Evolutionary conservation across 1,139 yeast genomes (phyloP), one percentile per base, ranked within the genome.

Genomic region (Candida labiduridarum): DNA sequence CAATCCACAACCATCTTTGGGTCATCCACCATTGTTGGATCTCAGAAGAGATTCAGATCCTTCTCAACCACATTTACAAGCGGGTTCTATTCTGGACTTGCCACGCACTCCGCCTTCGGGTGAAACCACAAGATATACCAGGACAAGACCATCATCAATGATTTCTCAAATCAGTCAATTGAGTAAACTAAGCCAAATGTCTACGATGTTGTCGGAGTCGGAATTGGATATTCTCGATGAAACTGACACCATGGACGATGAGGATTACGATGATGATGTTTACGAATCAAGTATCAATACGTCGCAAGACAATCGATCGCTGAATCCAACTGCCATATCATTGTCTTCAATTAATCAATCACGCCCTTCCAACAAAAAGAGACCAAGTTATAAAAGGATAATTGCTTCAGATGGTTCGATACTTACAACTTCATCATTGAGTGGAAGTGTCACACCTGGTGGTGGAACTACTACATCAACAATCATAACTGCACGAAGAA

Each of bases 91-190:
- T 30, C n/a, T 25, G 19, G 48, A 45, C n/a, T 11, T 39, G 5
- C 54, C 55, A 10, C 41, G 47, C n/a, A 54, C 60, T 1, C 56
- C 59, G 1, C 52, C 56, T 4, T 46, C 55, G 6, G 44, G 38
- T 12, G 57, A 52, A 9, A 44, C 41, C 12, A 25, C 45, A 18
- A 47, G 51, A 46, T 42, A 46, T 16, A 29, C 52, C 4, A 66
- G 76, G 48, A 70, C 77, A 4, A 69, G 94, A 48, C 91, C 92
- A 1, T 74, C 83, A 4, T 85, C 92, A 0, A 80, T 85, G 68
- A 68, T 85, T 2, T 85, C 92, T 0, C 89, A 84, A 58, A 71
- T 79, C 34, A 82, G 87, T 49, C 80, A 80, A 56, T 59, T 77
- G 22, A 79, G 84, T 52, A 81, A 78, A 47, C 60, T 79, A 39